Conservation (phyloP, 805 yeast genomes). For the Starmerella sirachaensis region DNA sequence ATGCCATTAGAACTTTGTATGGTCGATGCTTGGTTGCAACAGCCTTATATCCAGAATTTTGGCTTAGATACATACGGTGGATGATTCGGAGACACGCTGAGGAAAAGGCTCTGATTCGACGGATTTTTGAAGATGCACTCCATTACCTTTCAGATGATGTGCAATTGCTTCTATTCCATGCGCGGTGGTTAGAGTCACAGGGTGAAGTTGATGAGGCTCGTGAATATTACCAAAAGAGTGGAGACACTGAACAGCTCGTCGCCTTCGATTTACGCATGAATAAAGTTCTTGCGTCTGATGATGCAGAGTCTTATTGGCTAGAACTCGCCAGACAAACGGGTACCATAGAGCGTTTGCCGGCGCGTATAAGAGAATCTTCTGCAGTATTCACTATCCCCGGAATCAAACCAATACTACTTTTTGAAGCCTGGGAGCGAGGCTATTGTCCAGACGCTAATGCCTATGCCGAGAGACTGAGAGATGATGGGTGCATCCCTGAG, state of each 20-base stretch:
- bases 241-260: slow-evolving; percentile 6
- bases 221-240: neutral
- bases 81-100: slow-evolving; percentile 19
- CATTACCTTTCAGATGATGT: slow-evolving; percentile 9
- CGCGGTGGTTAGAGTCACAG: slow-evolving; percentile 7
- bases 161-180: neutral
- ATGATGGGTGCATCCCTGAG: slow-evolving; percentile 30
- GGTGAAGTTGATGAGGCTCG: slow-evolving; percentile 14
- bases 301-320: slow-evolving; percentile 1
- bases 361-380: neutral
- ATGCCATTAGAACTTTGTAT: slow-evolving; percentile 39
- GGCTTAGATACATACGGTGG: slow-evolving; percentile 61
- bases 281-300: neutral
- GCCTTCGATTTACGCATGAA: slow-evolving; percentile 7
- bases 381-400: slow-evolving; percentile 1
- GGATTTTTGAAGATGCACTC: slow-evolving; percentile 6
- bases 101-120: neutral
- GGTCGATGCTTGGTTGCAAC: slow-evolving; percentile 51
- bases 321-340: slow-evolving; percentile 8
- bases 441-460: slow-evolving; percentile 6
- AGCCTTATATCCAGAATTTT: slow-evolving; percentile 47
- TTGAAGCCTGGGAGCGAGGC: slow-evolving; percentile 6
- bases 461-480: slow-evolving; percentile 5
- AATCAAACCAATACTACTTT: neutral
- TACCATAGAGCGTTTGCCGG: neutral